Evolutionary conservation across 495 filamentous ascomycete genomes (phyloP).

Genomic region (Corynascus novoguineensis): DNA sequence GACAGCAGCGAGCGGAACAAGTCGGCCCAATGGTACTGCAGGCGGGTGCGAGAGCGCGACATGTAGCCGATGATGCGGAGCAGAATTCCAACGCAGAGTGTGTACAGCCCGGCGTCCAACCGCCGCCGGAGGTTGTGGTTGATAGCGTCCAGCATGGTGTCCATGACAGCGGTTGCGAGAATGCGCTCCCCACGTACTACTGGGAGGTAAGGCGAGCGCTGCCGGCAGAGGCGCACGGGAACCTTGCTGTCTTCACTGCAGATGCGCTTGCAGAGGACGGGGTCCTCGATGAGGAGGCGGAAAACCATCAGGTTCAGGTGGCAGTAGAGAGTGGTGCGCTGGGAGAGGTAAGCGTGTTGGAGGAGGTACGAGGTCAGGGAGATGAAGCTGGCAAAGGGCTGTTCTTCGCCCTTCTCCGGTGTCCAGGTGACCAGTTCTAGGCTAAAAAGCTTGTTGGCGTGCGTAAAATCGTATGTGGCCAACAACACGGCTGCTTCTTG

Average conservation of each 20-base stretch:
- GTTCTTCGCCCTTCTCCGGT: constrained; percentile 61
- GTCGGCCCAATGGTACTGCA: constrained; percentile 91
- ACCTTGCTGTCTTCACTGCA: constrained; percentile 75
- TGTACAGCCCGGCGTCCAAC: constrained; percentile 81
- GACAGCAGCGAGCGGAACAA: constrained; percentile 86
- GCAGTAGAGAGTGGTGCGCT: constrained; percentile 70
- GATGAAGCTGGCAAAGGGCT: constrained; percentile 75
- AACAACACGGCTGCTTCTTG: constrained; percentile 73
- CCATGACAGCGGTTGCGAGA: constrained; percentile 68
- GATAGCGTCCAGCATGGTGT: constrained; percentile 81
- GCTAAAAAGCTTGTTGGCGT: constrained; percentile 94
- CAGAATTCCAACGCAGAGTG: constrained; percentile 69
- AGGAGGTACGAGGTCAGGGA: constrained; percentile 89
- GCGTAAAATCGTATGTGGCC: constrained; percentile 85
- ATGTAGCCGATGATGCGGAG: constrained; percentile 78
- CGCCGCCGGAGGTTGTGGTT: constrained; percentile 87
- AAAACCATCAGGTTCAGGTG: constrained; percentile 77
- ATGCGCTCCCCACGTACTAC: constrained; percentile 63
- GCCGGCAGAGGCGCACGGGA: constrained; percentile 77
- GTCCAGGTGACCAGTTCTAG: constrained; percentile 67
- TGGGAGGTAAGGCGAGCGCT: constrained; percentile 84
- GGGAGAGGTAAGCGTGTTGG: constrained; percentile 84
- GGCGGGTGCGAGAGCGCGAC: constrained; percentile 67
- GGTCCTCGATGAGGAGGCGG: constrained; percentile 84
- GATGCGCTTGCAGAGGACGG: constrained; percentile 73